Base-by-base conservation (phyloP, 1,284 basidiomycete species). In the Rhodotorula sp. region DNA sequence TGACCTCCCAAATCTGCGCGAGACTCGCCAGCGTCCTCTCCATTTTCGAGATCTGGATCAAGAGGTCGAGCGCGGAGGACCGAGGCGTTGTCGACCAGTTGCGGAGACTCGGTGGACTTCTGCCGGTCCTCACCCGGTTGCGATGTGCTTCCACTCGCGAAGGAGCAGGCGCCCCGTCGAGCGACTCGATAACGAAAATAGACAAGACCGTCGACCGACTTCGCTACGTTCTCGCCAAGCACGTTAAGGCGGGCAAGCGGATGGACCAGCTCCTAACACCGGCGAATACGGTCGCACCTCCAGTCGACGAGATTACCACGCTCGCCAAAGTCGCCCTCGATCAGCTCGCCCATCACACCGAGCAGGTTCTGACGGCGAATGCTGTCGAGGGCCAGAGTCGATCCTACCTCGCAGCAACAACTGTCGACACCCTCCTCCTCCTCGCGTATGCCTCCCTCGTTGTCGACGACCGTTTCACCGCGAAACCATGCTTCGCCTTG, bases 341-440 rank as follows among this genome's bases (percentile, higher is more conserved):
- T 10, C 53, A 57, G 24, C n/a, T 73, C 11, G 63, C 59, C 6
- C 29, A 2, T 2, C 60, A 66, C 24, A 53, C 39, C 32, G 46
- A 32, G 52, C 27, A 29, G 10, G 10, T 59, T 11, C 22, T 59
- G 19, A 49, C 22, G 4, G 34, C 48, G 2, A 51, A 29, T 20
- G 56, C 36, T 0, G 34, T 10, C 32, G 53, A 39, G 36, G 53
- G 19, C 48, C 48, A 58, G 53, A 58, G n/a, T 1, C 22, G 39
- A 32, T 32, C 39, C 27, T 39, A 52, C 54, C 34, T 52, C 9
- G 46, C 34, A 4, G 48, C 64, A 7, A 44, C 55, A 19, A 52
- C 56, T 0, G 72, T 80, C 58, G 78, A 79, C 27, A 71, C 74
- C 5, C 62, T 78, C 27, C 64, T 79, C n/a, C 48, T 70, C 17